Evolutionary conservation across 2,329 filamentous ascomycete species (phyloP).

Genomic region (Aspergillus sp.): DNA sequence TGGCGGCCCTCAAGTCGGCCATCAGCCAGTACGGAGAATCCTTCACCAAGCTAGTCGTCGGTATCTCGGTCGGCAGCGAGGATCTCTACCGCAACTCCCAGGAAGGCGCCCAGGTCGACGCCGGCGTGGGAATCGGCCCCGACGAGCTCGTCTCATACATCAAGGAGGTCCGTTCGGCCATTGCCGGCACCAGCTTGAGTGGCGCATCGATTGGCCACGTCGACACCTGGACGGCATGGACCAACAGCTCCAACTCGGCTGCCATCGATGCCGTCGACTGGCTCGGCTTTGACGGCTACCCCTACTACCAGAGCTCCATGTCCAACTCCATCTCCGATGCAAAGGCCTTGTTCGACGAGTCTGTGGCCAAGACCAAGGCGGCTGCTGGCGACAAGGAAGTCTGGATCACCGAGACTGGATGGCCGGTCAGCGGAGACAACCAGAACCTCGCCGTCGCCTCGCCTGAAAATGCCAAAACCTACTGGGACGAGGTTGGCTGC

Average conservation of each 20-base stretch:
- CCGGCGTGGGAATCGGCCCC: slow-evolving; percentile 60
- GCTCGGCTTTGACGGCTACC: slow-evolving; percentile 78
- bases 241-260: slow-evolving; percentile 65
- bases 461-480: slow-evolving; percentile 66
- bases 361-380: slow-evolving; percentile 55
- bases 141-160: slow-evolving; percentile 65
- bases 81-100: slow-evolving; percentile 77
- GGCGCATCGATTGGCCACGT: slow-evolving; percentile 70
- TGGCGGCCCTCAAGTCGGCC: slow-evolving; percentile 65
- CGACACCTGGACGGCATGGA: slow-evolving; percentile 81
- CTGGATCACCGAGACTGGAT: slow-evolving; percentile 87
- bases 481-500: slow-evolving; percentile 77
- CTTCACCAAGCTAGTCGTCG: slow-evolving; percentile 58
- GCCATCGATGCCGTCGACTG: slow-evolving; percentile 70
- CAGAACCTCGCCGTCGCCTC: slow-evolving; percentile 61
- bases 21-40: slow-evolving; percentile 63
- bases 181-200: slow-evolving; percentile 55
- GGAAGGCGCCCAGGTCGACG: slow-evolving; percentile 60
- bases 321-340: slow-evolving; percentile 62
- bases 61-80: slow-evolving; percentile 82
- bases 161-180: slow-evolving; percentile 58
- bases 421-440: slow-evolving; percentile 67
- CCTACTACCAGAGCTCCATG: slow-evolving; percentile 72
- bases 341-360: slow-evolving; percentile 63
- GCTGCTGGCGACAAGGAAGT: slow-evolving; percentile 64